Evolutionary conservation across 2,329 filamentous ascomycete genomes (phyloP), one percentile per base, ranked within the genome.

Genomic region (Xylariales sp.): DNA sequence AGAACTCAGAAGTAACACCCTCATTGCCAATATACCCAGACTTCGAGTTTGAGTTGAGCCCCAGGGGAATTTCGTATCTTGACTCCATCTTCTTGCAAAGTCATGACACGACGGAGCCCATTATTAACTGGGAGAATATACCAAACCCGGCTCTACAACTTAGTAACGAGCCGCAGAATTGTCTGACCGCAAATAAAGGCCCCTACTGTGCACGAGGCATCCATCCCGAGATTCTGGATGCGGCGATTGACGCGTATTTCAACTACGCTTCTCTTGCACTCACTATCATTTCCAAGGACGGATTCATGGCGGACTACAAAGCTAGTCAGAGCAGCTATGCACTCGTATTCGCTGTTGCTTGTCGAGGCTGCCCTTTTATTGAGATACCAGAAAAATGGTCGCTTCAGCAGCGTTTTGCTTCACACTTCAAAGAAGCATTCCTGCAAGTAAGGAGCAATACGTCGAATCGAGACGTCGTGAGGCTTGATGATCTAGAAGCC

Each of bases 201-300:
- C 67, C 63, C 14, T 66, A 69, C 45, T 45, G 18, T n/a, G 10
- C n/a, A 34, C n/a, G 28, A 10, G 50, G 48, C 3, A 48, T 65
- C 10, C 39, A 48, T 10, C 30, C 49, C 4, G 55, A 53, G 12
- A 46, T 10, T 30, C 49, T 69, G 28, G 59, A 61, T 48, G 59
- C n/a, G n/a, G 67, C 67, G 10, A 64, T 69, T 41, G 54, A 64
- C 18, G 59, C 63, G 9, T 69, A 69, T 59, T 67, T 69, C 30
- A 49, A 14, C 49, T 67, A 61, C 12, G 45, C 55, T 43, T 63
- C 49, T 8, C 49, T 69, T 49, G 58, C 67, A 43, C 55, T 69
- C 8, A 55, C 67, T 18, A 14, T 64, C 5, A 63, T 69, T 1
- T 63, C 54, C 12, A 66, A 52, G 48, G 64, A 69, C 23, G 63